These are phyloP conservation scores for Xylaria sp. DNA, from an alignment of 495 filamentous ascomycete genomes.

Conservation along the genomic window DNA sequence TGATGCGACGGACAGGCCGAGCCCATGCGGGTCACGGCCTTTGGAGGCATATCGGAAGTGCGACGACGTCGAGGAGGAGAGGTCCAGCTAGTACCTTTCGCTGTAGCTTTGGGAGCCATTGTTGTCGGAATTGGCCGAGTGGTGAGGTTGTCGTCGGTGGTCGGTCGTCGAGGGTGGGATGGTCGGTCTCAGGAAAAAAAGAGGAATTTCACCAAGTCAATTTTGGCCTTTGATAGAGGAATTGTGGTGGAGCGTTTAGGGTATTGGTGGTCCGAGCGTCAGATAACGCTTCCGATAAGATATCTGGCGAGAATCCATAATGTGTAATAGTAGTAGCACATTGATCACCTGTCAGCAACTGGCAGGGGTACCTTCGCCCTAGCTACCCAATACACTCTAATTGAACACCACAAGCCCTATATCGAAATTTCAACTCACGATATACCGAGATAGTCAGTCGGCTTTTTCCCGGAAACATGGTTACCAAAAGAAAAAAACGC, in stretches of 20 bases:
- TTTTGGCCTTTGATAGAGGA: constrained; percentile 22
- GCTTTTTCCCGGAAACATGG: constrained; percentile 33
- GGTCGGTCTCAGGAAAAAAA: constrained; percentile 20
- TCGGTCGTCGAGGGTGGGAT: constrained; percentile 27
- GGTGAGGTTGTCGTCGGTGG: constrained; percentile 32
- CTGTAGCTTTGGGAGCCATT: constrained; percentile 73
- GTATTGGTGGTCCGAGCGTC: constrained; percentile 24
- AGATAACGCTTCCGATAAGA: constrained; percentile 24
- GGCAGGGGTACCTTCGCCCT: neutral
- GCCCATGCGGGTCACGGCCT: constrained; percentile 36
- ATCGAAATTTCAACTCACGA: neutral
- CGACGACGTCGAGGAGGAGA: constrained; percentile 33
- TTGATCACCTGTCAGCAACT: neutral
- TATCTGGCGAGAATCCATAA: neutral
- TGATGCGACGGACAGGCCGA: constrained; percentile 49
- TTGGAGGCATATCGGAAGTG: constrained; percentile 28
- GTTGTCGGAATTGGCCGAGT: constrained; percentile 54
- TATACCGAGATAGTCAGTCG: neutral
- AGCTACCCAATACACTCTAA: too few species aligned
- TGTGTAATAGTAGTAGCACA: neutral
- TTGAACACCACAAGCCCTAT: neutral
- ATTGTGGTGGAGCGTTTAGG: constrained; percentile 26
- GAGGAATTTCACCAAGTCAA: constrained; percentile 20
- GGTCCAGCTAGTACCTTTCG: constrained; percentile 67
- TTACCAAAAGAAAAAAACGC: constrained; percentile 45